A percentile compares a stretch with the other conserved stretches of the same genome.
phyloP scores from a whole-genome alignment of 441 rosid genomes.

The Gossypium lobatum region DNA sequence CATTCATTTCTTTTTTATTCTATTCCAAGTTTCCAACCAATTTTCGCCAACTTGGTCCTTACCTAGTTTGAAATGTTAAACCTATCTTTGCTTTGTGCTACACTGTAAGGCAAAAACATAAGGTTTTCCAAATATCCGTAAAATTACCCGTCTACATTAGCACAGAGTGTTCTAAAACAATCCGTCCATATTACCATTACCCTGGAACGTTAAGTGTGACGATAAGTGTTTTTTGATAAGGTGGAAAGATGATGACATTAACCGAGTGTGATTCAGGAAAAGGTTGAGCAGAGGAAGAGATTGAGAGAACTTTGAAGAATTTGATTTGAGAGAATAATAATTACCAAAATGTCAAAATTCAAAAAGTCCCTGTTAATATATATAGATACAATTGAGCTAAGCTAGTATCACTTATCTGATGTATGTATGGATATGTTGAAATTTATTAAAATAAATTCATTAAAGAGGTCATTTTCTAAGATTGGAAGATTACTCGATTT shows the following conservation, averaged over 20 bases:
- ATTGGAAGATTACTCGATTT: too few relatives aligned
- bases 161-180: background rate
- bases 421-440: background rate
- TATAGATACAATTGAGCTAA: background rate
- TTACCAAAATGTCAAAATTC: background rate
- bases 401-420: background rate
- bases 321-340: background rate
- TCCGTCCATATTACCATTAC: background rate
- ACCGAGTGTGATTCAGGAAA: background rate
- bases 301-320: background rate
- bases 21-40: too few relatives aligned
- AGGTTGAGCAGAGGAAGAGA: too few relatives aligned
- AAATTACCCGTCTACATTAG: background rate
- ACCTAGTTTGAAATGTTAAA: conserved; percentile 5
- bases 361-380: background rate
- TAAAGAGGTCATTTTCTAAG: background rate
- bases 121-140: background rate
- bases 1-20: background rate
- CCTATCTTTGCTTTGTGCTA: background rate
- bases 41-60: conserved; percentile 23
- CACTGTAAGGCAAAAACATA: background rate
- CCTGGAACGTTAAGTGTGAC: too few relatives aligned
- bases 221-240: too few relatives aligned
- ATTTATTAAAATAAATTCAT: background rate
- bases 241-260: background rate